A percentile compares a stretch with the other conserved stretches of the same genome.
Conservation (phyloP, 129 eudicot genomes). For the Flaveria trinervia region DNA sequence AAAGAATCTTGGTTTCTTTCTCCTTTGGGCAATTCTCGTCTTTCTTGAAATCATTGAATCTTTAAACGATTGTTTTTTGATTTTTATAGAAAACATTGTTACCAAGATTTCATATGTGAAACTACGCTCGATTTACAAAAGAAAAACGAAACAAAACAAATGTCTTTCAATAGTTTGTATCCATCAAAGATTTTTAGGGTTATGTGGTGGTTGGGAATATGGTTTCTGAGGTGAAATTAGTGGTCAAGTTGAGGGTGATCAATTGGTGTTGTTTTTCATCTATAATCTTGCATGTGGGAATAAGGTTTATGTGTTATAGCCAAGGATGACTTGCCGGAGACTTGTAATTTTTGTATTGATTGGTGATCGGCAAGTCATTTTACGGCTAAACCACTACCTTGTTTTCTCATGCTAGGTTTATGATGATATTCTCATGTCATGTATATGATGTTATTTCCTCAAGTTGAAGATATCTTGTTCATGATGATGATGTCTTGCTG, state of each 20-base stretch:
- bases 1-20: slow-evolving; percentile 44
- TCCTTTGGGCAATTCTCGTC: slow-evolving; percentile 39
- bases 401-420: slow-evolving; percentile 61
- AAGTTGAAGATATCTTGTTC: background rate
- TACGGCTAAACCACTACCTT: slow-evolving; percentile 56
- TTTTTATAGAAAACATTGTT: background rate
- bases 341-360: background rate
- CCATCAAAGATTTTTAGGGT: background rate
- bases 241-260: slow-evolving; percentile 1
- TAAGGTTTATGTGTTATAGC: slow-evolving; percentile 54
- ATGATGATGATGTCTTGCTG: background rate
- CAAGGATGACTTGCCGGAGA: slow-evolving; percentile 90
- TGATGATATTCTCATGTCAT: slow-evolving; percentile 33
- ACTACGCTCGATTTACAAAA: background rate
- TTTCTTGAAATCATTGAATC: background rate
- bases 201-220: background rate
- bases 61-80: background rate
- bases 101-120: background rate
- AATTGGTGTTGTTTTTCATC: slow-evolving; percentile 36
- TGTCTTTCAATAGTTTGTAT: background rate
- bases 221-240: background rate
- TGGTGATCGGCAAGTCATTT: slow-evolving; percentile 50
- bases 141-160: background rate
- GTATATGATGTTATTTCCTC: background rate
- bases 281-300: slow-evolving; percentile 65